Evolutionary conservation across 2,329 filamentous ascomycete genomes (phyloP).

Genomic region (Thelonectria olida): DNA sequence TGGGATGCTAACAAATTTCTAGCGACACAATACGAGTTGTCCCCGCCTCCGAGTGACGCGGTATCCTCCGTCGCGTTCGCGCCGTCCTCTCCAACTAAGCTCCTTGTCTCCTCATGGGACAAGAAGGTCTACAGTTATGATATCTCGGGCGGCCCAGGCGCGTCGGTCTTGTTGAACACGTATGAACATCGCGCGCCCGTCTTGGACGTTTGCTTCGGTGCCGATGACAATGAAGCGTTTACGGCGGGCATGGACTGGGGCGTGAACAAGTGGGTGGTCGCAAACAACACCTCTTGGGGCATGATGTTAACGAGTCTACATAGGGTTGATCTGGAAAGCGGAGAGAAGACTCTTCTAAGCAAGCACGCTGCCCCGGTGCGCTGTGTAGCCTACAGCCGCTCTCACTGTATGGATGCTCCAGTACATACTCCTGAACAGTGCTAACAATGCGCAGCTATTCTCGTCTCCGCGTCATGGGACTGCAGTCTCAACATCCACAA

Average conservation of each 20-base stretch:
- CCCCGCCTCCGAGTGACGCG: conserved; percentile 83
- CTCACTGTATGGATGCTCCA: conserved; percentile 65
- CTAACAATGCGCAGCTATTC: conserved; percentile 61
- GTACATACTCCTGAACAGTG: not conserved
- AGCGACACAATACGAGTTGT: conserved; percentile 84
- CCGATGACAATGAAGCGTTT: conserved; percentile 83
- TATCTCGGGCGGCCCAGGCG: conserved; percentile 66
- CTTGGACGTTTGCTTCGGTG: conserved; percentile 90
- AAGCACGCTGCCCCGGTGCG: conserved; percentile 83
- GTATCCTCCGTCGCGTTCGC: conserved; percentile 90
- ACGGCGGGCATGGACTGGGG: conserved; percentile 87
- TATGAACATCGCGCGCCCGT: conserved; percentile 87
- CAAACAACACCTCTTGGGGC: conserved; percentile 1
- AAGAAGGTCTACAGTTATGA: conserved; percentile 92
- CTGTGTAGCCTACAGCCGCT: conserved; percentile 81
- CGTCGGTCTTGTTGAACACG: conserved; percentile 68
- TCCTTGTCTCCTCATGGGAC: conserved; percentile 97
- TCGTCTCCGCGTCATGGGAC: conserved; percentile 95
- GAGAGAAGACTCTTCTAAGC: conserved; percentile 78
- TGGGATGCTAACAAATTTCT: conserved; percentile 28
- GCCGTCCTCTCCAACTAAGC: conserved; percentile 74
- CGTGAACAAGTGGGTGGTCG: conserved; percentile 71
- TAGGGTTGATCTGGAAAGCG: conserved; percentile 75
- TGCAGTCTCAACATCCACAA: conserved; percentile 87
- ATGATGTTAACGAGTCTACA: conserved; percentile 21